A percentile compares a stretch with the other conserved stretches of the same genome.
Evolutionary conservation across 306 rosid species (phyloP).

Genomic region (Luffa acutangula): DNA sequence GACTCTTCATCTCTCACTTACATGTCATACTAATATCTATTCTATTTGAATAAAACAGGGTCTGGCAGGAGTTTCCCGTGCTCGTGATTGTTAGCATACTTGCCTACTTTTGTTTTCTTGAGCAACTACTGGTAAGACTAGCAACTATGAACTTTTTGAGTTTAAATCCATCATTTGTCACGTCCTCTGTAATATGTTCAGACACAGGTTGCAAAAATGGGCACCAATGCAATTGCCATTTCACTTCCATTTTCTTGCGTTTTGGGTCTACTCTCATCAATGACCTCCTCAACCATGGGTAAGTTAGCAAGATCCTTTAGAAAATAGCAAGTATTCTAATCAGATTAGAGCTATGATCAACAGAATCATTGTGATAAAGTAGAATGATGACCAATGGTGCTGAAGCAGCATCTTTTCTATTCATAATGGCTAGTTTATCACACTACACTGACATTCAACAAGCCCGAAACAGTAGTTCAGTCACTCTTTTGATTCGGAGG

Average conservation of each 20-base stretch:
- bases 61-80: slow-evolving; percentile 96
- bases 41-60: slow-evolving; percentile 28
- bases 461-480: background rate
- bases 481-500: background rate
- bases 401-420: background rate
- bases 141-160: background rate
- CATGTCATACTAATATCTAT: background rate
- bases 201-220: slow-evolving; percentile 66
- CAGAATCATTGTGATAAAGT: background rate
- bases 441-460: background rate
- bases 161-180: slow-evolving; percentile 11
- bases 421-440: background rate
- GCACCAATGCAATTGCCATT: slow-evolving; percentile 63
- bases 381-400: background rate
- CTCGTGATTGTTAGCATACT: slow-evolving; percentile 94
- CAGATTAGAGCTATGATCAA: background rate
- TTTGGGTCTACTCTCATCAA: slow-evolving; percentile 77
- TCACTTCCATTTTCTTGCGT: slow-evolving; percentile 96
- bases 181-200: slow-evolving; percentile 12
- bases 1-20: slow-evolving; percentile 8
- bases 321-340: background rate
- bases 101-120: slow-evolving; percentile 93
- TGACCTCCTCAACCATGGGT: slow-evolving; percentile 97
- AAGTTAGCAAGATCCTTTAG: slow-evolving; percentile 18
- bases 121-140: slow-evolving; percentile 75